Conservation (phyloP, 2,329 filamentous ascomycete genomes). For the Alternaria infectoria region DNA sequence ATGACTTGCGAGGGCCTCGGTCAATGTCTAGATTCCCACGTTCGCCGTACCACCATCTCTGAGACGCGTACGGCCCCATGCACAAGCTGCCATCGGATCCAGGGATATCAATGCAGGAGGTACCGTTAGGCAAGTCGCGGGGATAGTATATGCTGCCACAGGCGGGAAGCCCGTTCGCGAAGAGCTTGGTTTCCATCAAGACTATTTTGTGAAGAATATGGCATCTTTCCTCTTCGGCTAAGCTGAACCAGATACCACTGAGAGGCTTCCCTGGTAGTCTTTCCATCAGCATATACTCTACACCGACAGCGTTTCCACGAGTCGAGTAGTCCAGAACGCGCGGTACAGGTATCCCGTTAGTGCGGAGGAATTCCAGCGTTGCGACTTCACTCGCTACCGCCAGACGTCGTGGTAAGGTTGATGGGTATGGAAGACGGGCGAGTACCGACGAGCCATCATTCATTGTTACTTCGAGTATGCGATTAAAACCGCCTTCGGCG, state of each 20-base stretch:
- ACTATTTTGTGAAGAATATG: constrained; percentile 25
- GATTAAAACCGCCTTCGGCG: constrained; percentile 48
- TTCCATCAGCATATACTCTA: constrained; percentile 44
- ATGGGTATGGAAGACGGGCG: constrained; percentile 44
- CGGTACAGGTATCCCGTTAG: constrained; percentile 32
- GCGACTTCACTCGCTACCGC: constrained; percentile 50
- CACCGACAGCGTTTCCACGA: constrained; percentile 28
- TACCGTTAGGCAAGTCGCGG: constrained; percentile 11
- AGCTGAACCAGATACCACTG: constrained; percentile 26
- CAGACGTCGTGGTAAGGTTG: constrained; percentile 31
- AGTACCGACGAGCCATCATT: constrained; percentile 35
- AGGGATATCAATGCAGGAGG: constrained; percentile 16
- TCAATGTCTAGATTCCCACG: constrained; percentile 24
- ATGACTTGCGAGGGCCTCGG: constrained; percentile 31
- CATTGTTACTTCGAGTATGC: constrained; percentile 40
- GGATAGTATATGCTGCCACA: constrained; percentile 35
- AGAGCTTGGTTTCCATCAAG: constrained; percentile 27
- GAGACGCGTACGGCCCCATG: constrained; percentile 25
- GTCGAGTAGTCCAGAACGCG: constrained; percentile 29
- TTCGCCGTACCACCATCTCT: constrained; percentile 28
- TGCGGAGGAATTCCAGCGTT: constrained; percentile 41
- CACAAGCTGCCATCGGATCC: constrained; percentile 21
- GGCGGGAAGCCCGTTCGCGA: constrained; percentile 23
- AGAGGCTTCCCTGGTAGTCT: constrained; percentile 27
- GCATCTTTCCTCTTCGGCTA: constrained; percentile 26